A percentile compares a stretch with the other conserved stretches of the same genome.
Conservation (phyloP, 208 protist genomes). For the Acanthamoeba culbertsoni region DNA sequence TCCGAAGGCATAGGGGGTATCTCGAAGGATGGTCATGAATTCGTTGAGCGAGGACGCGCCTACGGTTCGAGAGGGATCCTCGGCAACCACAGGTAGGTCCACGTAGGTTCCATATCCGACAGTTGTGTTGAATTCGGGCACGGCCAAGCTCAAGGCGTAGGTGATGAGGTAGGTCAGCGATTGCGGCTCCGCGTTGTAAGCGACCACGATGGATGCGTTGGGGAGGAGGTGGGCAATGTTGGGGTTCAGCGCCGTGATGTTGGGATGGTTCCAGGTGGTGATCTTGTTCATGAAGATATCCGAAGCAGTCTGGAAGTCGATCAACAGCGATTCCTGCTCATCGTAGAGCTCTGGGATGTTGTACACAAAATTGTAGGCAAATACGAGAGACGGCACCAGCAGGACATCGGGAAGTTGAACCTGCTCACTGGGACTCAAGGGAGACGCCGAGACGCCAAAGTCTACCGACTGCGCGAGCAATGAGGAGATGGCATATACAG, state of each 20-base stretch:
- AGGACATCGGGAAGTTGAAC: neutral
- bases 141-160: neutral
- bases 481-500: neutral
- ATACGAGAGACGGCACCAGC: neutral
- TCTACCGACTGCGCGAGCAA: neutral
- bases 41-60: neutral
- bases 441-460: neutral
- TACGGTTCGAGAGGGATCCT: neutral
- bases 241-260: neutral
- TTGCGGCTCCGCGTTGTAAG: slow-evolving; percentile 23
- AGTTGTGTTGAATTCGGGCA: neutral
- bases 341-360: neutral
- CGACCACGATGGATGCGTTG: neutral
- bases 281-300: slow-evolving; percentile 56
- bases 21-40: neutral
- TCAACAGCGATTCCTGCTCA: neutral
- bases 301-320: slow-evolving; percentile 8
- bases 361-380: neutral
- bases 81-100: neutral
- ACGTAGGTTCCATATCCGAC: neutral
- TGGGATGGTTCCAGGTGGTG: neutral
- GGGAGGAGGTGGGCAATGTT: neutral
- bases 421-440: neutral
- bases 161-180: neutral
- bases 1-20: neutral